phyloP scores from a whole-genome alignment of 805 yeast genomes.

The Saccharomycopsis capsularis region DNA sequence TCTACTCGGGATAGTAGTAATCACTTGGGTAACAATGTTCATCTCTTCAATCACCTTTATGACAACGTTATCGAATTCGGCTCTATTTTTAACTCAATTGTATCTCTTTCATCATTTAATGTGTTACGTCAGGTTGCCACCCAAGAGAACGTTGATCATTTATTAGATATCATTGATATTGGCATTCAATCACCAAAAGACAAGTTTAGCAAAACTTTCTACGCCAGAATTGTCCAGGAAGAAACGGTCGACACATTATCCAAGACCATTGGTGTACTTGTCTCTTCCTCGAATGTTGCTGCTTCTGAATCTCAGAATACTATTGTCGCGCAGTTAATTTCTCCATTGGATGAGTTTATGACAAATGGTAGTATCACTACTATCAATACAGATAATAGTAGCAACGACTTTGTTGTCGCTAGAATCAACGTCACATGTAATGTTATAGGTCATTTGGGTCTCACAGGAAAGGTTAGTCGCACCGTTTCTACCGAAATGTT shows the following conservation, averaged over 20 bases:
- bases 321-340: background rate
- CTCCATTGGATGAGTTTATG: background rate
- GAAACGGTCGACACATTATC: constrained; percentile 25
- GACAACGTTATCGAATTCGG: constrained; percentile 18
- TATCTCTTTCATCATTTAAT: constrained; percentile 25
- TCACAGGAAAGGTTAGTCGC: background rate
- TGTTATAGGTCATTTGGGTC: constrained; percentile 7
- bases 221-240: constrained; percentile 24
- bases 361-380: background rate
- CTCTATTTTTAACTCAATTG: constrained; percentile 24
- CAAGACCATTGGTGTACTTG: constrained; percentile 27
- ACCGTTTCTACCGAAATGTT: background rate
- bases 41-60: constrained; percentile 8
- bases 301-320: background rate
- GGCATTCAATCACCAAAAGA: background rate
- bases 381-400: background rate
- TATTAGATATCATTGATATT: constrained; percentile 4
- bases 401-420: constrained; percentile 11
- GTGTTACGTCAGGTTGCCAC: background rate
- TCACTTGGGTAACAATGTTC: background rate
- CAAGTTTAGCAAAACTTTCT: constrained; percentile 14
- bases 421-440: constrained; percentile 9
- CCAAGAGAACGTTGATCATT: background rate
- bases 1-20: background rate
- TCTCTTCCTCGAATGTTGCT: background rate